Base-by-base conservation (phyloP, 805 yeast species). In the Metahyphopichia silvanorum region DNA sequence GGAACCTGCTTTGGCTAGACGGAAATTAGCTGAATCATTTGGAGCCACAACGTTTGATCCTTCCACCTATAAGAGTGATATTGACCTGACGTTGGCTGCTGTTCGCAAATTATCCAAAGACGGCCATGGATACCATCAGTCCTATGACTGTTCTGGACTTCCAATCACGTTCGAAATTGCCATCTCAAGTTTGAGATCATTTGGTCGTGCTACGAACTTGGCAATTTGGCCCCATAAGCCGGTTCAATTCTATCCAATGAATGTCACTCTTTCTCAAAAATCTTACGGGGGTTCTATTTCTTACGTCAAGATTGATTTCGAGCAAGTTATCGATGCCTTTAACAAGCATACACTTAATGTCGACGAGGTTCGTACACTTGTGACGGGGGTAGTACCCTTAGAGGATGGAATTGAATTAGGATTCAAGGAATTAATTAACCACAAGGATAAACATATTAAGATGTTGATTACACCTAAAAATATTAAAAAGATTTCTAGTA, bases 171-270 rank as follows among this genome's bases (percentile, higher is more conserved):
- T 74, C 33, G 65, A 64, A 29, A 65, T 79, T 4, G 74, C 76
- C 3, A 49, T 79, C 23, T 60, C 58, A 23, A 74, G 76, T 4
- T 55, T 76, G 6, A 58, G 69, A 1, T 69, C 75, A 5, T 66
- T 74, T 40, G 86, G 86, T 27, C 60, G 64, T 2, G 73, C 78
- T n/a, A 74, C 76, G 19, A 79, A 79, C 51, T 71, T 79, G 34
- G 86, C 86, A 4, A 74, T 80, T 27, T 79, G 83, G 82, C 77
- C 79, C 14, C 64, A 68, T 28, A 58, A 66, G 22, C 69, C 77
- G 6, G 55, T 71, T 16, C 60, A 59, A 11, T 72, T 68, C 47
- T 63, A 63, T 41, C 82, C 81, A 34, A 77, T 76, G 79, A 69
- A 66, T 40, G 53, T 76, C 13, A 71, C 82, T 4, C 57, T 68